phyloP scores from a whole-genome alignment of 257 asterid species.

The Solanum piurae region DNA sequence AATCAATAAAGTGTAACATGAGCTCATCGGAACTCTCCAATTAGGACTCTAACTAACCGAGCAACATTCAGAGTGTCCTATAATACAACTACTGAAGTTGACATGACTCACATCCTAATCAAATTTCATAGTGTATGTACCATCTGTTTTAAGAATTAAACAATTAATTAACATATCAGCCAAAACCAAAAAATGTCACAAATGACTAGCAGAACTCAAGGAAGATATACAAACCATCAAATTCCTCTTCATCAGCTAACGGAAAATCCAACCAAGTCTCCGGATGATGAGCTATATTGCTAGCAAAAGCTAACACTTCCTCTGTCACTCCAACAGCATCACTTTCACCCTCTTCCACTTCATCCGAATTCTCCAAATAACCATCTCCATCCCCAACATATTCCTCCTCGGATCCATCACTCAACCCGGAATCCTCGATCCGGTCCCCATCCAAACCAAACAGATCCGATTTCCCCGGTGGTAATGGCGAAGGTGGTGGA shows the following conservation, averaged over 20 bases:
- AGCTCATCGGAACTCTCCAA: not conserved
- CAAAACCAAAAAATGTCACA: not conserved
- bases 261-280: constrained; percentile 99
- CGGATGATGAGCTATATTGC: constrained; percentile 92
- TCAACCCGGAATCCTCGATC: not conserved
- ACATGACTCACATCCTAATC: not conserved
- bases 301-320: constrained; percentile 78
- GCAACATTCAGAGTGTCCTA: not conserved
- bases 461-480: constrained; percentile 20
- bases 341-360: constrained; percentile 14
- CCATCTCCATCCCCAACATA: constrained; percentile 2
- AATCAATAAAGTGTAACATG: not conserved
- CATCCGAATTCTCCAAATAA: not conserved
- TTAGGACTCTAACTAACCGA: not conserved
- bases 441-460: constrained; percentile 10
- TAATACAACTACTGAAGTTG: not conserved
- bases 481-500: constrained; percentile 70
- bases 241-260: constrained; percentile 71
- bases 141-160: not conserved
- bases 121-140: not conserved
- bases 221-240: constrained; percentile 43
- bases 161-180: not conserved
- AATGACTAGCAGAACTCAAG: not conserved
- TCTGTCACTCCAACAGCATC: constrained; percentile 80
- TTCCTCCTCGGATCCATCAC: constrained; percentile 21